These are phyloP conservation scores for Trametes elegans DNA, from an alignment of 768 basidiomycete species.

Conservation along the genomic window DNA sequence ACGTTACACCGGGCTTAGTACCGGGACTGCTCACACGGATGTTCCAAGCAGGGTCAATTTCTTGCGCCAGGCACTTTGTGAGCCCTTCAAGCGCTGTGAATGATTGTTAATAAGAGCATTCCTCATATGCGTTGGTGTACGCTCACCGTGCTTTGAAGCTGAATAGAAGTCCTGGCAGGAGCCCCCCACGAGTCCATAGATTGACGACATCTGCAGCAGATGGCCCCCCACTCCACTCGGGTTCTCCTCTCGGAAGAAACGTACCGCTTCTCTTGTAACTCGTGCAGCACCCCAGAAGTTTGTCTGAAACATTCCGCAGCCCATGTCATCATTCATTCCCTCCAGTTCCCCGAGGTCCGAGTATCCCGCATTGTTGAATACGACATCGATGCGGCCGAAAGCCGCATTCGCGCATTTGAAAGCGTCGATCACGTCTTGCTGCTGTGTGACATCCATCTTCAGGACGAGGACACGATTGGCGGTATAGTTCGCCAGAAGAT, in stretches of 20 bases:
- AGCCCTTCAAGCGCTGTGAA: too few species aligned
- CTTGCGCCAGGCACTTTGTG: too few species aligned
- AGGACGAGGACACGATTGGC: conserved; percentile 16
- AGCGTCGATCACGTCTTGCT: conserved; percentile 15
- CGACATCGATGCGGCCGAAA: conserved; percentile 23
- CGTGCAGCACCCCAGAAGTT: neutral
- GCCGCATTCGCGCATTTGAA: conserved; percentile 14
- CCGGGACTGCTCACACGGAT: too few species aligned
- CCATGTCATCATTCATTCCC: too few species aligned
- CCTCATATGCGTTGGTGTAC: too few species aligned
- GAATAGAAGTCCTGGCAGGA: too few species aligned
- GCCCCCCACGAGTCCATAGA: conserved; percentile 22
- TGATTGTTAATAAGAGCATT: too few species aligned
- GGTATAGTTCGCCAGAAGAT: conserved; percentile 19
- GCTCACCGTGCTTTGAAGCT: too few species aligned
- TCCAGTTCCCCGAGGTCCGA: conserved; percentile 11
- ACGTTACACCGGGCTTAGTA: too few species aligned
- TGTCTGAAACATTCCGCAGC: neutral
- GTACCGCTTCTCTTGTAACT: neutral
- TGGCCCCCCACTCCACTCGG: conserved; percentile 31
- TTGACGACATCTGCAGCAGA: conserved; percentile 34
- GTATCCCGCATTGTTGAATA: conserved; percentile 26
- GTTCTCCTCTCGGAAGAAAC: conserved; percentile 12
- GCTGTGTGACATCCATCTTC: conserved; percentile 22
- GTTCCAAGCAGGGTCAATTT: too few species aligned